Evolutionary conservation across 75 land plant species (phyloP).

Genomic region (Azolla pinnata): DNA sequence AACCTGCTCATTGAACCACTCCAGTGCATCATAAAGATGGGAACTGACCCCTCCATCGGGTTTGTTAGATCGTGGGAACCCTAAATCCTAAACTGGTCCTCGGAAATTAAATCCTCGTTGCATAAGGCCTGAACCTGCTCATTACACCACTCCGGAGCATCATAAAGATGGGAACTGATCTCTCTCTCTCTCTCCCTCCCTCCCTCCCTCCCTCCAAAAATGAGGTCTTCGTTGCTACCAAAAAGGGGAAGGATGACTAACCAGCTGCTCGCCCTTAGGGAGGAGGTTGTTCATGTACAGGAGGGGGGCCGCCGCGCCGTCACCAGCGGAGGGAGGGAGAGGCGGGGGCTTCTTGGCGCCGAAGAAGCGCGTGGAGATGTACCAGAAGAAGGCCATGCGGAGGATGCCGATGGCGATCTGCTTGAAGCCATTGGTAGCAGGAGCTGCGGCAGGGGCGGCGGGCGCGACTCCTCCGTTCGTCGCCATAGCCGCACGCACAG

Average conservation of each 20-base stretch:
- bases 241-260: constrained; percentile 12
- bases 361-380: constrained; percentile 81
- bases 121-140: background rate
- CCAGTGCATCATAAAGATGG: too few species aligned
- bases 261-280: constrained; percentile 67
- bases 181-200: background rate
- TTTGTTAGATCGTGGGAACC: background rate
- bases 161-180: too few species aligned
- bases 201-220: background rate
- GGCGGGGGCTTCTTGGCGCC: constrained; percentile 44
- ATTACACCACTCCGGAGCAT: too few species aligned
- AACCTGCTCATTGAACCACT: too few species aligned
- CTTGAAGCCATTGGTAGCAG: constrained; percentile 43
- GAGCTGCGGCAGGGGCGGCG: constrained; percentile 27
- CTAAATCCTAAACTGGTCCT: background rate
- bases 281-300: constrained; percentile 69
- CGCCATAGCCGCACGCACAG: constrained; percentile 14
- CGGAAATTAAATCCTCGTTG: background rate
- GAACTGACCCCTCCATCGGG: too few species aligned
- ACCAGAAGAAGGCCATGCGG: constrained; percentile 82
- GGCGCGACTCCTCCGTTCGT: constrained; percentile 13
- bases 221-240: background rate
- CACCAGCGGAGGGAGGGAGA: too few species aligned
- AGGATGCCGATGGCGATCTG: constrained; percentile 50
- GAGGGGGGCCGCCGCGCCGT: constrained; percentile 40